A percentile compares a stretch with the other conserved stretches of the same genome.
Evolutionary conservation across 331 rosid genomes (phyloP).

Genomic region (Pyracantha coccinea): DNA sequence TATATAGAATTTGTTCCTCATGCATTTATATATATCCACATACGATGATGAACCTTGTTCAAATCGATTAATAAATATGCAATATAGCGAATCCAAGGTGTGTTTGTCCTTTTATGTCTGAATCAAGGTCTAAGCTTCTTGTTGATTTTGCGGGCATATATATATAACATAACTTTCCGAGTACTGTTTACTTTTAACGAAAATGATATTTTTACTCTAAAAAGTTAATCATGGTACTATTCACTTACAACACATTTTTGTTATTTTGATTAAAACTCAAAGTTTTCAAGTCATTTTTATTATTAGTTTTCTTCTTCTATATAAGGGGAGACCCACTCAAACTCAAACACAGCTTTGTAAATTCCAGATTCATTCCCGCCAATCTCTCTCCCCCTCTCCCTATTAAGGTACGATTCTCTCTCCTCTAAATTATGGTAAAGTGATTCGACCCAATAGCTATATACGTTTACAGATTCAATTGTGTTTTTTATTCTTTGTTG

Average conservation of each 20-base stretch:
- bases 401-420: neutral
- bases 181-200: no score
- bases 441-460: neutral
- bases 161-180: neutral
- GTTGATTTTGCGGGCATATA: neutral
- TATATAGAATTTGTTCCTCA: neutral
- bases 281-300: no score
- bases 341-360: neutral
- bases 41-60: slow-evolving; percentile 26
- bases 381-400: neutral
- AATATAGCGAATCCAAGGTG: slow-evolving; percentile 20
- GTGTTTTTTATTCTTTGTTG: neutral
- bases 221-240: no score
- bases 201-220: no score
- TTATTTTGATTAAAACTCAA: no score
- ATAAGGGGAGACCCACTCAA: neutral
- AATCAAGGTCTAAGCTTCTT: slow-evolving; percentile 3
- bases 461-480: neutral
- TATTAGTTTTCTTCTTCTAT: no score
- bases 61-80: slow-evolving; percentile 24
- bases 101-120: slow-evolving; percentile 3
- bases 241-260: no score
- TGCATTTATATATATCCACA: neutral
- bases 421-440: neutral
- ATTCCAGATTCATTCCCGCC: neutral